A percentile compares a stretch with the other conserved stretches of the same genome.
Evolutionary conservation across 1,139 yeast genomes (phyloP).

Genomic region (Suhomyces panamericanus): DNA sequence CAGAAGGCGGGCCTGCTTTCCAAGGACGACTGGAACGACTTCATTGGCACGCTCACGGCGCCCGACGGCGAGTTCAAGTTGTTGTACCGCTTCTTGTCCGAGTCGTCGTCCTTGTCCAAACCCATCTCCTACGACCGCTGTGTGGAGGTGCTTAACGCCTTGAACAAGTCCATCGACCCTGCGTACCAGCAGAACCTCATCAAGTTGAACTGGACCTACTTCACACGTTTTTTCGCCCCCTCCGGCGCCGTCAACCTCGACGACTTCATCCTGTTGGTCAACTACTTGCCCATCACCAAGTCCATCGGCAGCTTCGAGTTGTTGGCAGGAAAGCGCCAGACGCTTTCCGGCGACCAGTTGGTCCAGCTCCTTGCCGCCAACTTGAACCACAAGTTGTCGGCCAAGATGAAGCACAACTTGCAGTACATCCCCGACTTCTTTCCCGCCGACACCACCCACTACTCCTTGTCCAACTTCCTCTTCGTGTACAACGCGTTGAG

Average conservation of each 20-base stretch:
- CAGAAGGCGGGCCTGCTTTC: conserved; percentile 62
- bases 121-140: conserved; percentile 37
- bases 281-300: conserved; percentile 48
- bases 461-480: conserved; percentile 44
- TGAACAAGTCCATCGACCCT: conserved; percentile 47
- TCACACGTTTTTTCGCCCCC: conserved; percentile 45
- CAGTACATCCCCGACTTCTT: conserved; percentile 40
- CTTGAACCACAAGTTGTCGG: conserved; percentile 45
- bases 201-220: conserved; percentile 49
- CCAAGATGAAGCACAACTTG: conserved; percentile 40
- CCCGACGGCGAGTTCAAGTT: conserved; percentile 61
- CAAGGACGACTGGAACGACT: conserved; percentile 59
- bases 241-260: conserved; percentile 38
- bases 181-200: conserved; percentile 42
- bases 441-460: conserved; percentile 28
- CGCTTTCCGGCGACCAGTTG: conserved; percentile 36
- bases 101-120: conserved; percentile 8
- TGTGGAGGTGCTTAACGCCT: conserved; percentile 36
- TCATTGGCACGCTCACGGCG: conserved; percentile 54
- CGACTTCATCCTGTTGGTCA: conserved; percentile 45
- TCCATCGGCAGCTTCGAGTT: conserved; percentile 48
- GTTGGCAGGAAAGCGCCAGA: conserved; percentile 37
- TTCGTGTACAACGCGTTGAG: conserved; percentile 46
- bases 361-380: conserved; percentile 37
- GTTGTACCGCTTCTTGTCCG: conserved; percentile 29